Conservation (phyloP, 805 yeast species). For the Yarrowia alimentaria region DNA sequence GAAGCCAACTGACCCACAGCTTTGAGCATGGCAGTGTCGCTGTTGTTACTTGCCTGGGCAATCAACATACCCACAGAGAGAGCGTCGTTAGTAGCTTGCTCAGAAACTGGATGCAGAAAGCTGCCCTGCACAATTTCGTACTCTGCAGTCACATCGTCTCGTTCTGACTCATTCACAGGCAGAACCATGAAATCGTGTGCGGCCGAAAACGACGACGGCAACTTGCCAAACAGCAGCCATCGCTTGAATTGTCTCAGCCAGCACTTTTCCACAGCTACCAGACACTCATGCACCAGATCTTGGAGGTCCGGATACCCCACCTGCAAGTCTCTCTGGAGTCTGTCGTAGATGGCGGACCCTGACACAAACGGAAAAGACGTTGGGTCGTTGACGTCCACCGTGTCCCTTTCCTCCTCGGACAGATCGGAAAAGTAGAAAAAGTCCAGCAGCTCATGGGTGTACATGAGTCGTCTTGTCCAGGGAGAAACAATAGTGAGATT, state of each 20-base stretch:
- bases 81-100: constrained; percentile 24
- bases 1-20: constrained; percentile 3
- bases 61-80: constrained; percentile 11
- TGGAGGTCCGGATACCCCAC: constrained; percentile 19
- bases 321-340: background rate
- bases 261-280: constrained; percentile 30
- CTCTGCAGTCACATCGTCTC: constrained; percentile 4
- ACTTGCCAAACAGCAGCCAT: constrained; percentile 33
- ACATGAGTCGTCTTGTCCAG: constrained; percentile 8
- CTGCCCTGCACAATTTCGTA: constrained; percentile 22
- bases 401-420: background rate
- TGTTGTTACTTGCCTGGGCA: constrained; percentile 6
- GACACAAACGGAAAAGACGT: constrained; percentile 12
- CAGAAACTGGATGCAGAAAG: constrained; percentile 26
- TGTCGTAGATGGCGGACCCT: constrained; percentile 3
- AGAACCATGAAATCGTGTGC: constrained; percentile 31
- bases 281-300: constrained; percentile 27
- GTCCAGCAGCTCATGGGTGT: constrained; percentile 8
- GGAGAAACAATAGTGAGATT: constrained; percentile 2
- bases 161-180: background rate
- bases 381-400: constrained; percentile 5
- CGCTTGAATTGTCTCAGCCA: constrained; percentile 32
- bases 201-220: constrained; percentile 23
- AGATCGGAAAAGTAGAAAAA: constrained; percentile 11
- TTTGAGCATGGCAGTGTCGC: constrained; percentile 5